Evolutionary conservation across 176 grass and related monocot species (phyloP), one percentile per base, ranked within the genome.

Genomic region (Phoenix roebelenii): DNA sequence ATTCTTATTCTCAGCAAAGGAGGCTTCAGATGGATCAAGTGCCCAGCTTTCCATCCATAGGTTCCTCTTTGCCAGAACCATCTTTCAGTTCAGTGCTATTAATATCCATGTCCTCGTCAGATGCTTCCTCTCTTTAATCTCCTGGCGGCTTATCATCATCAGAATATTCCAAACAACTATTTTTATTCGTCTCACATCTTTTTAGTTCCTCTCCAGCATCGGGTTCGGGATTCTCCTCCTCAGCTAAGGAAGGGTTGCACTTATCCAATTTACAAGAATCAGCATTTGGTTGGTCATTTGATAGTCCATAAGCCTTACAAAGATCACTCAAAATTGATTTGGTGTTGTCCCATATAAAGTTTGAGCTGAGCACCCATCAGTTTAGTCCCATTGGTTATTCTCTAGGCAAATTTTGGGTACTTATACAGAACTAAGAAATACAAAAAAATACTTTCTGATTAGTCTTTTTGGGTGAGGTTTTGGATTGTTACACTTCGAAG

Each of bases 331-430:
- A 65, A 60, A 17, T 44, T 65, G 26, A 60, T 63, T 64, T 75
- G 68, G 75, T 95, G 89, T 35, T 82, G 85, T 49, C 51, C 69
- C 23, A 26, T 49, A 18, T 95, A 95, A 25, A 80, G 68, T 53
- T 77, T 80, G 18, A 89, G 72, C 70, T 86, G 20, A 20, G 20
- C 20, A 20, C 20, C 20, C 20, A 20, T 20, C 20, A 20, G 20
- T 20, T 20, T 20, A 20, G 20, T 20, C 20, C 20, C 20, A 20
- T 20, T 0, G 20, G 20, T 20, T n/a, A n/a, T n/a, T n/a, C n/a
- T n/a, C n/a, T n/a, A 0, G 20, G 20, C 20, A 20, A 20, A 20
- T 20, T 20, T 20, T 20, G 20, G 0, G 20, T 20, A 20, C 20
- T 20, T 20, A 20, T 20, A 20, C 20, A 20, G 20, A 20, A 20